These are phyloP conservation scores for Globisporangium recalcitrans DNA, from an alignment of 352 stramenopile genomes.

Conservation along the genomic window DNA sequence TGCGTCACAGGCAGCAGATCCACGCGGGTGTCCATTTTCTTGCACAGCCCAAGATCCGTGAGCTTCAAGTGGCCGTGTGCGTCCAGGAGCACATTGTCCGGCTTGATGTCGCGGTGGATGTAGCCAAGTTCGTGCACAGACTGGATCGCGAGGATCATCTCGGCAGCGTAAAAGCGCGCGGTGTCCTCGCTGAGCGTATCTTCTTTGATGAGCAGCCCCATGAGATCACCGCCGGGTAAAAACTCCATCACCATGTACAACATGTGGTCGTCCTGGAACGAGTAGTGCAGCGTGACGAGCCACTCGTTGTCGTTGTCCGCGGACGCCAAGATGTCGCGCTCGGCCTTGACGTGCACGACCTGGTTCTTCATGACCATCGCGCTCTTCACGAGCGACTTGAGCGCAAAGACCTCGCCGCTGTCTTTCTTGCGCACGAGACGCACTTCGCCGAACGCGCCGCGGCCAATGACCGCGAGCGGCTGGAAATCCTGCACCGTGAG, in stretches of 20 bases:
- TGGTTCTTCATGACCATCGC: slow-evolving; percentile 91
- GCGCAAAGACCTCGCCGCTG: slow-evolving; percentile 84
- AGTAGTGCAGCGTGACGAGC: slow-evolving; percentile 97
- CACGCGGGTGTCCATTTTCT: slow-evolving; percentile 92
- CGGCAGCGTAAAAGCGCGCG: slow-evolving; percentile 96
- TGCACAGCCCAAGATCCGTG: slow-evolving; percentile 97
- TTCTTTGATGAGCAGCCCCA: slow-evolving; percentile 98
- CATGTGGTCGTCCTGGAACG: slow-evolving; percentile 91
- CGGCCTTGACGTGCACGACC: slow-evolving; percentile 95
- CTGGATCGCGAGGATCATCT: slow-evolving; percentile 97
- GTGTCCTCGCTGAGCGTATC: slow-evolving; percentile 90
- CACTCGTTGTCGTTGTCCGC: slow-evolving; percentile 95
- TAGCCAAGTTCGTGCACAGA: slow-evolving; percentile 98
- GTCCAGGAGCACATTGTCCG: slow-evolving; percentile 96
- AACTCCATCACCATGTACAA: slow-evolving; percentile 99
- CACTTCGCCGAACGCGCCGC: slow-evolving; percentile 99
- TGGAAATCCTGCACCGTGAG: slow-evolving; percentile 94
- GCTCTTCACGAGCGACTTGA: slow-evolving; percentile 91
- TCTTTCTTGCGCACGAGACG: slow-evolving; percentile 81
- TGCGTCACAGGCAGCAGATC: slow-evolving; percentile 76
- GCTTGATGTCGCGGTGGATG: slow-evolving; percentile 99
- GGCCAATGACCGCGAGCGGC: slow-evolving; percentile 94
- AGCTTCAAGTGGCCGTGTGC: slow-evolving; percentile 98
- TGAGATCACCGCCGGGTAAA: slow-evolving; percentile 97
- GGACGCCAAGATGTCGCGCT: slow-evolving; percentile 94